phyloP scores from a whole-genome alignment of 768 basidiomycete genomes.

The Suillus decipiens region DNA sequence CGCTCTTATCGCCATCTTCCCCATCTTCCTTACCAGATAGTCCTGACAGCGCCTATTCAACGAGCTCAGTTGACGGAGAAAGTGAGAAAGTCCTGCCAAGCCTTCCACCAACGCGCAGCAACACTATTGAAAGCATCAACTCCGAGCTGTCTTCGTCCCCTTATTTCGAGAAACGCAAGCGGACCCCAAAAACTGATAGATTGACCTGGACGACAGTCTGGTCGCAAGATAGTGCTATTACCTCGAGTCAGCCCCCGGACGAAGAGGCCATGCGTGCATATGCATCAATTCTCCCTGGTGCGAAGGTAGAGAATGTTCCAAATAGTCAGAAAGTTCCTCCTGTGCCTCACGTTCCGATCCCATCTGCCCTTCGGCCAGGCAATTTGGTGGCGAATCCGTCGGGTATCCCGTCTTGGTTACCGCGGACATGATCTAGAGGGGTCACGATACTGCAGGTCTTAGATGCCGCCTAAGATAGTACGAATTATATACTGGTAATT shows the following conservation, averaged over 20 bases:
- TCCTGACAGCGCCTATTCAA: slow-evolving; percentile 14
- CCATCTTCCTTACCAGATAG: background rate
- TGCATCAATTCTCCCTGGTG: slow-evolving; percentile 1
- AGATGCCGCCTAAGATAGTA: background rate
- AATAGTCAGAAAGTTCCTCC: slow-evolving; percentile 10
- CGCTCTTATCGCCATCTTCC: background rate
- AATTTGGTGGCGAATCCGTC: slow-evolving; percentile 9
- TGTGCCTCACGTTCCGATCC: background rate
- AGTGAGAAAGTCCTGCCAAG: slow-evolving; percentile 17
- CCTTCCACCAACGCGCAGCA: background rate
- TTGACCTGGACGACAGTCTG: slow-evolving; percentile 23
- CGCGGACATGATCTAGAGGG: background rate
- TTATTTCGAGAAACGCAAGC: background rate
- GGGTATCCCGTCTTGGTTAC: background rate
- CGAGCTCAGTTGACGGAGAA: background rate
- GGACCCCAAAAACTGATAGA: slow-evolving; percentile 13
- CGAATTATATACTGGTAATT: background rate
- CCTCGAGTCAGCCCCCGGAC: slow-evolving; percentile 31
- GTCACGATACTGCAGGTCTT: too few relatives aligned
- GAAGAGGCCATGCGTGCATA: slow-evolving; percentile 9
- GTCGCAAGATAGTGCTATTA: slow-evolving; percentile 44
- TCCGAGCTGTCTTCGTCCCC: background rate
- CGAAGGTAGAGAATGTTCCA: background rate
- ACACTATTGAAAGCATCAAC: slow-evolving; percentile 8
- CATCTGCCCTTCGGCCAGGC: slow-evolving; percentile 9